Evolutionary conservation across 208 protist genomes (phyloP).

Genomic region (Phytomonas francai): DNA sequence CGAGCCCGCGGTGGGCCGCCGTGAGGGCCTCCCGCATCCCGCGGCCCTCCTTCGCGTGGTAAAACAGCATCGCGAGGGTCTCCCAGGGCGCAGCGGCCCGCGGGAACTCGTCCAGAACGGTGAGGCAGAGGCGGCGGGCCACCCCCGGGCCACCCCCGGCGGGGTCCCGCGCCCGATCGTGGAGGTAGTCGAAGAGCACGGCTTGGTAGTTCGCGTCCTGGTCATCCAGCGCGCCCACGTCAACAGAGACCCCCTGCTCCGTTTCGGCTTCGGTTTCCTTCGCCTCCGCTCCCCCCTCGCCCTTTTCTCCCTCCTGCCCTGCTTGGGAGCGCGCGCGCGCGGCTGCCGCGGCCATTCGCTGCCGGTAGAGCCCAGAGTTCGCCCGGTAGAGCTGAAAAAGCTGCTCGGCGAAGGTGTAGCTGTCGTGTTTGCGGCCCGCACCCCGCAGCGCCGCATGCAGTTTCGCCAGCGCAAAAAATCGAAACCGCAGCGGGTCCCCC

Average conservation of each 20-base stretch:
- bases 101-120: conserved; percentile 63
- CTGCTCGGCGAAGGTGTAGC: conserved; percentile 49
- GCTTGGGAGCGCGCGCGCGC: not conserved
- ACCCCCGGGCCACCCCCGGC: conserved; percentile 25
- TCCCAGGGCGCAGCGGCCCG: conserved; percentile 50
- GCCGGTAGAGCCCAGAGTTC: conserved; percentile 27
- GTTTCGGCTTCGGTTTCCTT: too few species aligned
- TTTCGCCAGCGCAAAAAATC: conserved; percentile 55
- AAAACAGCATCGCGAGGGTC: conserved; percentile 50
- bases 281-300: not conserved
- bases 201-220: conserved; percentile 41
- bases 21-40: conserved; percentile 50
- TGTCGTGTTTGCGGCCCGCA: conserved; percentile 37
- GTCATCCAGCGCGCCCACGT: conserved; percentile 29
- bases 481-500: conserved; percentile 34
- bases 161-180: conserved; percentile 37
- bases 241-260: conserved; percentile 1
- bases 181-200: conserved; percentile 54
- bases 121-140: conserved; percentile 48
- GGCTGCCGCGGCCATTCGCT: conserved; percentile 7
- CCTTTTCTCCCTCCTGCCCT: not conserved
- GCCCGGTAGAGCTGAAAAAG: conserved; percentile 48
- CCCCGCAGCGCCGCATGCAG: conserved; percentile 52
- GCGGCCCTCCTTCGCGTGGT: conserved; percentile 43
- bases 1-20: conserved; percentile 51